Conservation (phyloP, 2,329 filamentous ascomycete genomes). For the Neospermospora avenae region DNA sequence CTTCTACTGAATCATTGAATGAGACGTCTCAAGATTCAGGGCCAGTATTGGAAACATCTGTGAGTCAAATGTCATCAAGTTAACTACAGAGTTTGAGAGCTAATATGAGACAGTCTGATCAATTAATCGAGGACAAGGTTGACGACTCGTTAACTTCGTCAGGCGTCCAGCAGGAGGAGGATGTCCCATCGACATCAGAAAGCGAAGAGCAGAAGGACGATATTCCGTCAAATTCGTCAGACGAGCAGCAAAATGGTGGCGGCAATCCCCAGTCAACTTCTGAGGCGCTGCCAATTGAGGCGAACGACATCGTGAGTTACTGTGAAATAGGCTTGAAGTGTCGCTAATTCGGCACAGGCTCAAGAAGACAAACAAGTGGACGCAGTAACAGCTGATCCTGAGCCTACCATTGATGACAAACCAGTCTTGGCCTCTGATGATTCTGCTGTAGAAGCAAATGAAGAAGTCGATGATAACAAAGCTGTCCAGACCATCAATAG, state of each 20-base stretch:
- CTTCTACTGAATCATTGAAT: neutral
- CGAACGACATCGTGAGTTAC: constrained; percentile 1
- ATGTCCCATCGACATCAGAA: too few species aligned
- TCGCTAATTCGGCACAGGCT: neutral
- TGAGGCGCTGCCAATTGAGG: neutral
- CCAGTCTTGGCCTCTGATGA: neutral
- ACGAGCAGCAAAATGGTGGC: neutral
- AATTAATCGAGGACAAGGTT: neutral
- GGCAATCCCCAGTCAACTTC: neutral
- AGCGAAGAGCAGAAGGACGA: neutral
- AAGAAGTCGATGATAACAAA: neutral
- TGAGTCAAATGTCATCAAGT: neutral
- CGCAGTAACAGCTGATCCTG: neutral
- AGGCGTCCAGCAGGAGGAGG: too few species aligned
- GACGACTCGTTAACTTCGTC: neutral
- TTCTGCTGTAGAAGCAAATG: neutral
- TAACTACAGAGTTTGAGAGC: neutral
- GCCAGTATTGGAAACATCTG: neutral
- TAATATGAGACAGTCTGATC: neutral
- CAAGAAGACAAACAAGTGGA: neutral
- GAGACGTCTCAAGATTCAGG: neutral
- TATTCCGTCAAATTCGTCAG: neutral
- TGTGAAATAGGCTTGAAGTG: neutral
- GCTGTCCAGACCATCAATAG: neutral
- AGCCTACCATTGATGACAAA: neutral